These are phyloP conservation scores for Chimonanthus salicifolius DNA, from an alignment of 164 flowering plant species.

Conservation along the genomic window DNA sequence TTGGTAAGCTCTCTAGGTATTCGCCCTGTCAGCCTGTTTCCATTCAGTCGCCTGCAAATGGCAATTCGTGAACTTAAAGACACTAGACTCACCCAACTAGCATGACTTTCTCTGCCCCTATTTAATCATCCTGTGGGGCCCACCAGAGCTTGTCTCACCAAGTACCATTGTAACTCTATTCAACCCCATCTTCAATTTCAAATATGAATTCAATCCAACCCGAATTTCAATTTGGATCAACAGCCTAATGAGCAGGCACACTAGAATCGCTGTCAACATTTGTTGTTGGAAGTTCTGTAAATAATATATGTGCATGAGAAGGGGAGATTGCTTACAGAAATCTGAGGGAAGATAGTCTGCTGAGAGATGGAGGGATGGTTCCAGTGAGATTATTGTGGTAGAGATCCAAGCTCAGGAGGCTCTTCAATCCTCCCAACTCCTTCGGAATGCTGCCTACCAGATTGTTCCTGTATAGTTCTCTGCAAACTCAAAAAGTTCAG, in stretches of 20 bases:
- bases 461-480: conserved; percentile 75
- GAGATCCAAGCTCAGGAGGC: conserved; percentile 64
- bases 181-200: too few species aligned
- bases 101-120: too few species aligned
- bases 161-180: too few species aligned
- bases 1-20: conserved; percentile 71
- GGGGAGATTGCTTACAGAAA: conserved; percentile 38
- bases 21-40: conserved; percentile 56
- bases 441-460: conserved; percentile 57
- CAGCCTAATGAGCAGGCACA: too few species aligned
- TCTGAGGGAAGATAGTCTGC: conserved; percentile 52
- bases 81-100: too few species aligned
- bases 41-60: conserved; percentile 52
- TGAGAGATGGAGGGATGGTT: conserved; percentile 56
- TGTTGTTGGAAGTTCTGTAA: not conserved
- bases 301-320: not conserved
- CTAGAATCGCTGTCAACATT: not conserved
- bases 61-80: too few species aligned
- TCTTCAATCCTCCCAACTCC: conserved; percentile 58
- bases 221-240: too few species aligned
- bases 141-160: too few species aligned
- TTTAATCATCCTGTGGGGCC: too few species aligned
- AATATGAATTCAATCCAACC: too few species aligned
- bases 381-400: conserved; percentile 75
- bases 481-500: conserved; percentile 11